These are phyloP conservation scores for Noccaea bulbosa DNA, from an alignment of 345 rosid species.

Conservation along the genomic window DNA sequence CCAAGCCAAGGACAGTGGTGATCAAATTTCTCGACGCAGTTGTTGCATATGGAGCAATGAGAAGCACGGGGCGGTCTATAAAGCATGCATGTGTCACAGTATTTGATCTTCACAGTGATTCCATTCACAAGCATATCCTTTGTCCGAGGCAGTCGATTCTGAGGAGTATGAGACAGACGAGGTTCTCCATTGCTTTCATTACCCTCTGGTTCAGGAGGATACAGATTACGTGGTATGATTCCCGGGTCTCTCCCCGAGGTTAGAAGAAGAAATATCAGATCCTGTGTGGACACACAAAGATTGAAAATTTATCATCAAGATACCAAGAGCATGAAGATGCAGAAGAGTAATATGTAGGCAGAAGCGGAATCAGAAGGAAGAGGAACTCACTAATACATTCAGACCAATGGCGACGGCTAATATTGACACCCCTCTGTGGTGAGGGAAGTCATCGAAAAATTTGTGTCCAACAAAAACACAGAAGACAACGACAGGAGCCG, in stretches of 20 bases:
- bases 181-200: conserved; percentile 50
- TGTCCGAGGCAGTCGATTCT: conserved; percentile 58
- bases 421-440: conserved; percentile 69
- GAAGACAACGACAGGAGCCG: conserved; percentile 72
- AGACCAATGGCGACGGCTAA: conserved; percentile 57
- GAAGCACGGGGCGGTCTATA: conserved; percentile 98
- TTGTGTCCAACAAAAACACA: conserved; percentile 78
- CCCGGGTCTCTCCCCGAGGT: conserved; percentile 98
- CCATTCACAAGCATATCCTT: conserved; percentile 79
- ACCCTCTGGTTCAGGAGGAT: conserved; percentile 74
- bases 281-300: conserved; percentile 61
- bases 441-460: conserved; percentile 68
- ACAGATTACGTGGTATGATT: conserved; percentile 72
- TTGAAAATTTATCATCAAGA: neutral
- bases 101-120: conserved; percentile 71
- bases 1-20: conserved; percentile 99
- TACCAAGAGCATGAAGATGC: conserved; percentile 1
- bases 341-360: neutral
- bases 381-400: conserved; percentile 61
- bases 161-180: conserved; percentile 59
- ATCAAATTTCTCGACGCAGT: conserved; percentile 93
- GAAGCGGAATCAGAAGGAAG: conserved; percentile 8
- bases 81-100: conserved; percentile 93
- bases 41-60: conserved; percentile 97
- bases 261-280: conserved; percentile 68